These are phyloP conservation scores for Orbilia brochopaga DNA, from an alignment of 2,329 filamentous ascomycete species.

Conservation along the genomic window DNA sequence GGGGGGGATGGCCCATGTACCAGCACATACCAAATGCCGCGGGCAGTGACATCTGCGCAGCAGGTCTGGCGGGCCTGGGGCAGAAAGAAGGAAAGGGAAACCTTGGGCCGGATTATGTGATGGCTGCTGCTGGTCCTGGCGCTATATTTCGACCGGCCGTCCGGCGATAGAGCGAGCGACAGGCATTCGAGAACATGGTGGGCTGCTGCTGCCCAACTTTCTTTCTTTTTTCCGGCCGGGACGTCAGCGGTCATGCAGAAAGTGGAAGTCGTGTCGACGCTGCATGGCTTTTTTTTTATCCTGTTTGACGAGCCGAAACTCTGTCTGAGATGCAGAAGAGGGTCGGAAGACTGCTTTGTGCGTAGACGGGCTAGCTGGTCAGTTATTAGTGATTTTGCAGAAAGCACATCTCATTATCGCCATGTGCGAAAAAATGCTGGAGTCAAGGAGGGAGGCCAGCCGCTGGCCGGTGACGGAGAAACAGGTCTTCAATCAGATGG, in stretches of 20 bases:
- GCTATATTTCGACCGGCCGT: constrained; percentile 48
- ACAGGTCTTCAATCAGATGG: constrained; percentile 24
- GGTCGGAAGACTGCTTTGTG: constrained; percentile 30
- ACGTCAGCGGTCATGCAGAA: constrained; percentile 27
- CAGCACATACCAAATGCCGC: constrained; percentile 42
- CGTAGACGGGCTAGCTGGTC: constrained; percentile 23
- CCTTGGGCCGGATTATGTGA: constrained; percentile 51
- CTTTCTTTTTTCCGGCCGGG: constrained; percentile 21
- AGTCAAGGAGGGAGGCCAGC: constrained; percentile 13
- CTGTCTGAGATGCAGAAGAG: constrained; percentile 15
- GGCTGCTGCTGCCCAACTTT: constrained; percentile 31
- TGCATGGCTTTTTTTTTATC: constrained; percentile 45
- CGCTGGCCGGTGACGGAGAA: no score
- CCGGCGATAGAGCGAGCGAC: constrained; percentile 48
- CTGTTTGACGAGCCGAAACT: constrained; percentile 16
- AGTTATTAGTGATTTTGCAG: background rate
- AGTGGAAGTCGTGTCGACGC: constrained; percentile 48
- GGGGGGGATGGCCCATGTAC: constrained; percentile 28
- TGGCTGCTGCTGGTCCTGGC: constrained; percentile 43
- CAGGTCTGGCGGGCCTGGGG: constrained; percentile 26
- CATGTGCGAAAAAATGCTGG: constrained; percentile 7
- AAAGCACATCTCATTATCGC: constrained; percentile 7
- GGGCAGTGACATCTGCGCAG: constrained; percentile 29
- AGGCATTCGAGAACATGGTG: constrained; percentile 49
- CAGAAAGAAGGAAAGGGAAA: constrained; percentile 15